Conservation (phyloP, 2,329 filamentous ascomycete species). For the Neofusicoccum sp. region DNA sequence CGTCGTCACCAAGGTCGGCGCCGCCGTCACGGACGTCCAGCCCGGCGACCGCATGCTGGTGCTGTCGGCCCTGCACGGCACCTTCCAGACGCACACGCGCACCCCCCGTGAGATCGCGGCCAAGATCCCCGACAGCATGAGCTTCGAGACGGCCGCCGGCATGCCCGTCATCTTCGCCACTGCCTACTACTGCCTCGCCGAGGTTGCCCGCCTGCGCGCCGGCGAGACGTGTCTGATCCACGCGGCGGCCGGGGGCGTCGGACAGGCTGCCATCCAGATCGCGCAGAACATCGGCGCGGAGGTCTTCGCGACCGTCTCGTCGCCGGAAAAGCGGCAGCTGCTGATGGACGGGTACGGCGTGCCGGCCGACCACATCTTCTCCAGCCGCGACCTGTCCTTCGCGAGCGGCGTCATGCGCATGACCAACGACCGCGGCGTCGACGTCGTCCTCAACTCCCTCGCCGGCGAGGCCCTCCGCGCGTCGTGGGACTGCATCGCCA, state of each 20-base stretch:
- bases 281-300: conserved; percentile 28
- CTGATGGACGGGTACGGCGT: conserved; percentile 27
- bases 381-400: conserved; percentile 29
- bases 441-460: conserved; percentile 33
- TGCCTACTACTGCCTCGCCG: conserved; percentile 25
- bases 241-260: conserved; percentile 33
- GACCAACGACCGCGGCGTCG: conserved; percentile 33
- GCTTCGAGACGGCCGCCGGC: conserved; percentile 28
- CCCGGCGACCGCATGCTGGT: conserved; percentile 15
- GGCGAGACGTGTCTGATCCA: conserved; percentile 32
- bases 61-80: not conserved
- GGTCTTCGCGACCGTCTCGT: conserved; percentile 30
- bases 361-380: conserved; percentile 36
- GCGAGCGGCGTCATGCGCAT: conserved; percentile 22
- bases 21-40: not conserved
- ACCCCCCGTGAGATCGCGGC: not conserved
- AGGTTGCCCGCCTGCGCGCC: conserved; percentile 22
- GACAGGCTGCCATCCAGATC: conserved; percentile 33
- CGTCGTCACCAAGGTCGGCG: conserved; percentile 6
- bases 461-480: conserved; percentile 26
- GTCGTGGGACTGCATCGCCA: conserved; percentile 29
- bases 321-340: conserved; percentile 26
- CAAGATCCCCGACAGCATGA: conserved; percentile 26
- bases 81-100: not conserved
- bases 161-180: conserved; percentile 26